Percentiles rank a stretch among this genome's conserved stretches.
These are phyloP conservation scores for Cunninghamia lanceolata DNA, from an alignment of 75 land plant genomes.

Conservation along the genomic window DNA sequence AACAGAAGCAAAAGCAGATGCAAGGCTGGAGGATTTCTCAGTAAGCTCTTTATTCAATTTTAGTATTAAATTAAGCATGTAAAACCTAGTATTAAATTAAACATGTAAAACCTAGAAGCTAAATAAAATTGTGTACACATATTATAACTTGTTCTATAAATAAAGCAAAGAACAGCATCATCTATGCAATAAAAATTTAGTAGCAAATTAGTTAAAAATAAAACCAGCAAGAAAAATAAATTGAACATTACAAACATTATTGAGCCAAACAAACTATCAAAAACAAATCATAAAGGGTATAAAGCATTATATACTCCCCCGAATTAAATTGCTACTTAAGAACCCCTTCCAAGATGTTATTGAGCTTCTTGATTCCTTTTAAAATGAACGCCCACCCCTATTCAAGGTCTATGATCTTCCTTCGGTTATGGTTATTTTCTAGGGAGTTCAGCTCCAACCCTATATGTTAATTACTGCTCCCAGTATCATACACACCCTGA, in stretches of 20 bases:
- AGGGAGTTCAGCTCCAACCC: neutral
- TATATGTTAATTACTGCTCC: neutral
- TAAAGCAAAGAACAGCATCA: neutral
- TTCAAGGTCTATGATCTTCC: constrained; percentile 61
- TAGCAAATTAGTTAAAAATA: neutral
- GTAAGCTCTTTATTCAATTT: too few species aligned
- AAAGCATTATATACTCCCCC: constrained; percentile 70
- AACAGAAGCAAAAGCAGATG: too few species aligned
- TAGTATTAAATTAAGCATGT: too few species aligned
- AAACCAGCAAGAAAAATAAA: neutral
- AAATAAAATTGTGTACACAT: neutral
- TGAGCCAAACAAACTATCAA: too few species aligned
- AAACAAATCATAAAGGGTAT: constrained; percentile 33
- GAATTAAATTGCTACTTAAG: constrained; percentile 58
- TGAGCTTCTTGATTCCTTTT: constrained; percentile 67
- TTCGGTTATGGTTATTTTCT: constrained; percentile 27
- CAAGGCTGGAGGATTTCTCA: too few species aligned
- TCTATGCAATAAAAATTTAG: neutral
- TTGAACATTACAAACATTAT: neutral
- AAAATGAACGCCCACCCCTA: constrained; percentile 68
- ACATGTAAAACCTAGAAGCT: too few species aligned
- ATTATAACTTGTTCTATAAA: constrained; percentile 71
- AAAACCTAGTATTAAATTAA: too few species aligned
- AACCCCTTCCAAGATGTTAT: constrained; percentile 56
- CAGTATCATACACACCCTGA: neutral